These are phyloP conservation scores for Crotalaria pallida DNA, from an alignment of 306 rosid species.

Conservation along the genomic window DNA sequence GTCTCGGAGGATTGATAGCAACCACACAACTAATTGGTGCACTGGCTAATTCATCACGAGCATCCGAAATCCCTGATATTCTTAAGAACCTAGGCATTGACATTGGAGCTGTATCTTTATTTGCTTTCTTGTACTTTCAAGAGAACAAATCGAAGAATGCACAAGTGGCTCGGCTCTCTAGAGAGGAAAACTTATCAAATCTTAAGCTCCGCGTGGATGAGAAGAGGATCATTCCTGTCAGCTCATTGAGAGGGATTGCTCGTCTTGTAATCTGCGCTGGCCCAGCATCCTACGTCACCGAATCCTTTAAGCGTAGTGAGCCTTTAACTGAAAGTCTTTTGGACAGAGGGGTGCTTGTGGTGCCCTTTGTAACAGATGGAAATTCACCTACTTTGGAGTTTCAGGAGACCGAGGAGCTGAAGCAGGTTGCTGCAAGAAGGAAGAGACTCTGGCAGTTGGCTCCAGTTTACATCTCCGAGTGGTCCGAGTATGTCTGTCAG, in stretches of 20 bases:
- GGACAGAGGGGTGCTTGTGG: constrained; percentile 88
- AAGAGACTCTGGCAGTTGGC: constrained; percentile 84
- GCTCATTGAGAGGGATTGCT: constrained; percentile 73
- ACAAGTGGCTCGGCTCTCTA: constrained; percentile 68
- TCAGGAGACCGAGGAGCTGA: constrained; percentile 53
- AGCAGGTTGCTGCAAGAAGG: constrained; percentile 48
- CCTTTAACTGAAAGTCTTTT: constrained; percentile 71
- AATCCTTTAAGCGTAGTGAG: constrained; percentile 66
- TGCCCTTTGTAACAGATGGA: constrained; percentile 70
- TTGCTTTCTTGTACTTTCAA: constrained; percentile 64
- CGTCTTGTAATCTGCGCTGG: constrained; percentile 90
- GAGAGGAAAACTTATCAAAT: constrained; percentile 81
- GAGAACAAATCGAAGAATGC: constrained; percentile 80
- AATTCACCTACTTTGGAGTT: constrained; percentile 50
- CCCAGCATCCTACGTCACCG: constrained; percentile 55
- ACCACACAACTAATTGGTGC: constrained; percentile 65
- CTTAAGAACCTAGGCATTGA: constrained; percentile 72
- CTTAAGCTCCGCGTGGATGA: constrained; percentile 77
- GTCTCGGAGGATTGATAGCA: constrained; percentile 73
- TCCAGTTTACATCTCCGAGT: constrained; percentile 52
- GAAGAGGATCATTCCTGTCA: constrained; percentile 57
- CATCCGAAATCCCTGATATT: constrained; percentile 49
- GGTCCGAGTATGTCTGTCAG: constrained; percentile 63
- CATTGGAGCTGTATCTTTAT: constrained; percentile 69
- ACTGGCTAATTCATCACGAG: constrained; percentile 61